Base-by-base conservation (phyloP, 2,329 filamentous ascomycete genomes). In the Byssochlamys sp. region DNA sequence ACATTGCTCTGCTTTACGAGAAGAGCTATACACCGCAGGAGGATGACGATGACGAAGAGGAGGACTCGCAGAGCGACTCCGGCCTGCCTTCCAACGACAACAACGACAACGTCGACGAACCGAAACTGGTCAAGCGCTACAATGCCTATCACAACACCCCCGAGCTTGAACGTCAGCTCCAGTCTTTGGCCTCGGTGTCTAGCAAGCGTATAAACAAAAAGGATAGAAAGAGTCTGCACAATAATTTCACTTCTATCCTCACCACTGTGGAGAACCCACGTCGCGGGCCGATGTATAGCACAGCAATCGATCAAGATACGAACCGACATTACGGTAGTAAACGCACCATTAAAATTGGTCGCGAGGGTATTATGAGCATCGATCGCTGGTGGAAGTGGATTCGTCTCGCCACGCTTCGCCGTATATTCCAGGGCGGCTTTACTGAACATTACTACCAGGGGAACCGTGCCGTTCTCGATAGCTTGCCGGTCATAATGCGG, bases 1-100 rank as follows among this genome's bases (percentile, higher is more conserved):
- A 89, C 69, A 91, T 95, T 59, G 90, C 90, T 0, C 78, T 95
- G 9, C 78, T 95, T 10, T 92, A 89, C 66, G 91, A 96, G 71
- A 87, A 88, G 60, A 83, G 81, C 58, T 84, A 81, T 69, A 82
- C 80, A 0, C 78, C 80, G 35, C 74, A 77, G 53, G 82, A 84
- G 64, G 80, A 82, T 11, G 81, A 82, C 58, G 82, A 87, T 12
- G 79, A 82, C 48, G 75, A 78, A 1, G 75, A 77, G 4, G 73
- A 76, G 27, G 74, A 71, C 39, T 7, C 12, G 4, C 67, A 70
- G 1, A 69, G 68, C n/a, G 72, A 74, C 1, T 70, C 67, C 4
- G 78, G 79, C 35, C 75, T 78, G 3, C 73, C 60, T 24, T 64
- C 67, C 14, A 64, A 64, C 12, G 67, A 69, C 50, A 70, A 74